These are phyloP conservation scores for Tulasnella sp. DNA, from an alignment of 768 basidiomycete species.

Conservation along the genomic window DNA sequence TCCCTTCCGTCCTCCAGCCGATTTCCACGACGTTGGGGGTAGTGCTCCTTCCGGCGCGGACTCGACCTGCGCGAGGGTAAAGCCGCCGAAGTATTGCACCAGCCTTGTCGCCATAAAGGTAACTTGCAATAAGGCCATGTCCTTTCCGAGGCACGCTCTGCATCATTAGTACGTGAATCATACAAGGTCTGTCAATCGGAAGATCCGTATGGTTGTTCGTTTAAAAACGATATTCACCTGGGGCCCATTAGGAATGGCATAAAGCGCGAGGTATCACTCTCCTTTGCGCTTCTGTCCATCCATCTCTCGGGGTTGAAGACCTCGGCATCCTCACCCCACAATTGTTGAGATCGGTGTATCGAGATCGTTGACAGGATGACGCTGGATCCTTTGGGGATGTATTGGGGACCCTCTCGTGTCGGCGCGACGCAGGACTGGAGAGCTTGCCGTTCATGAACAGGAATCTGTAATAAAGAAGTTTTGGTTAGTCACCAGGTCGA, in stretches of 20 bases:
- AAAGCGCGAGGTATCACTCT: conserved; percentile 11
- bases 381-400: conserved; percentile 10
- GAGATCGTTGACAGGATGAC: conserved; percentile 12
- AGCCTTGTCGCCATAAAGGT: conserved; percentile 15
- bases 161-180: background rate
- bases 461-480: background rate
- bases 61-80: conserved; percentile 7
- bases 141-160: conserved; percentile 17
- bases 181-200: background rate
- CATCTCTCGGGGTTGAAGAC: conserved; percentile 28
- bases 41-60: conserved; percentile 6
- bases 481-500: too few species aligned
- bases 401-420: conserved; percentile 8
- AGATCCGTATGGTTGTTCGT: too few species aligned
- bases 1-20: background rate
- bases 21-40: conserved; percentile 15
- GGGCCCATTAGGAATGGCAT: conserved; percentile 14
- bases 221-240: background rate
- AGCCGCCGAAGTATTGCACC: conserved; percentile 10
- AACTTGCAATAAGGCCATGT: conserved; percentile 5
- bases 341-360: conserved; percentile 24
- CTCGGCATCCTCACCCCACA: conserved; percentile 29
- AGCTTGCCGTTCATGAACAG: conserved; percentile 19
- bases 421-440: conserved; percentile 17
- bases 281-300: conserved; percentile 14